These are phyloP conservation scores for Cladobotryum mycophilum DNA, from an alignment of 2,329 filamentous ascomycete species.

Conservation along the genomic window DNA sequence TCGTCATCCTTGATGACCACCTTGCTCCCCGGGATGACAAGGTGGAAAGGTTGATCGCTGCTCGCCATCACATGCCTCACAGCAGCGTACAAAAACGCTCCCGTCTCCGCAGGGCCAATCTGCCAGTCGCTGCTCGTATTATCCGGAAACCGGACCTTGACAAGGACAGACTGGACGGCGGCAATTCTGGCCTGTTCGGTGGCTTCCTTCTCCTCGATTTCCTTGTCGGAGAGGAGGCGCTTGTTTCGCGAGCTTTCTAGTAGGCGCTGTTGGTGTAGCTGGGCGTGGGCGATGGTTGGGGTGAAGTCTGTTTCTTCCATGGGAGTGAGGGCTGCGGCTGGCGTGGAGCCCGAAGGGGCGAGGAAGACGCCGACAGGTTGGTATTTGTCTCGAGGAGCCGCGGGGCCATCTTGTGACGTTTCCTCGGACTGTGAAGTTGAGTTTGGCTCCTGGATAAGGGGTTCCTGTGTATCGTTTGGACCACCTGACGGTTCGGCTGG, in stretches of 20 bases:
- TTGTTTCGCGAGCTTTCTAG: conserved; percentile 60
- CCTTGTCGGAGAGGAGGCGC: conserved; percentile 74
- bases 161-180: conserved; percentile 59
- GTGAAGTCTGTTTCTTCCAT: conserved; percentile 70
- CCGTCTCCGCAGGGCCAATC: conserved; percentile 64
- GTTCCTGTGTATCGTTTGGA: not conserved
- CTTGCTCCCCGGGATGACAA: conserved; percentile 57
- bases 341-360: conserved; percentile 67
- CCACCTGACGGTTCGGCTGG: conserved; percentile 8
- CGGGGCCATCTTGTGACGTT: conserved; percentile 6
- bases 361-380: conserved; percentile 66
- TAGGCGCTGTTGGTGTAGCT: conserved; percentile 65
- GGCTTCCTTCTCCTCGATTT: conserved; percentile 64
- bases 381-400: conserved; percentile 28
- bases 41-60: conserved; percentile 59
- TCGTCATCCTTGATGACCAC: conserved; percentile 42
- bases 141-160: conserved; percentile 85
- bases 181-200: conserved; percentile 60
- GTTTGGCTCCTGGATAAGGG: conserved; percentile 4
- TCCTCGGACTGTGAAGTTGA: conserved; percentile 15
- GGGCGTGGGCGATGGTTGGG: conserved; percentile 69
- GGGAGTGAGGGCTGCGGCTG: conserved; percentile 62
- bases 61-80: conserved; percentile 66
- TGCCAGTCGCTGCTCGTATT: conserved; percentile 69
- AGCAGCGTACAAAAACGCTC: conserved; percentile 64